These are phyloP conservation scores for Pseudocercospora macadamiae DNA, from an alignment of 2,329 filamentous ascomycete species.

Conservation along the genomic window DNA sequence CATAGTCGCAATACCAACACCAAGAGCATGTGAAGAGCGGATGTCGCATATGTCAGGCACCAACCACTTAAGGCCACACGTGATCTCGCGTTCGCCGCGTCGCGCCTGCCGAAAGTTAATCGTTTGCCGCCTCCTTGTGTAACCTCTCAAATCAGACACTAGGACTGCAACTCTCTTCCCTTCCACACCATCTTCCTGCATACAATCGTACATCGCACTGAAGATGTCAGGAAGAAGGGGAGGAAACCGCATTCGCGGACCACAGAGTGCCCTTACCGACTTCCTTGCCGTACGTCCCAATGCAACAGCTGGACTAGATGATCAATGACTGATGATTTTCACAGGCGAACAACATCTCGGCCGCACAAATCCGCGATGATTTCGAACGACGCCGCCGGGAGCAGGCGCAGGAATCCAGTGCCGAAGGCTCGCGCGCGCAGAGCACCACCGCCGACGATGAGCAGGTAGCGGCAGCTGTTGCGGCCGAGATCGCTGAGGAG, in stretches of 20 bases:
- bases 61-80: too few relatives aligned
- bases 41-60: too few relatives aligned
- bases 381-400: slow-evolving; percentile 58
- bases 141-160: too few relatives aligned
- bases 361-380: slow-evolving; percentile 63
- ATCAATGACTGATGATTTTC: not conserved
- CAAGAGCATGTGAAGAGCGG: too few relatives aligned
- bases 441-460: slow-evolving; percentile 37
- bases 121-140: too few relatives aligned
- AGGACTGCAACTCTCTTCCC: too few relatives aligned
- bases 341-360: slow-evolving; percentile 73
- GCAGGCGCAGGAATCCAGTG: slow-evolving; percentile 31
- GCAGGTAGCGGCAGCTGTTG: slow-evolving; percentile 39
- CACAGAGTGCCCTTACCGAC: slow-evolving; percentile 69
- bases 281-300: slow-evolving; percentile 61
- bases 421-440: slow-evolving; percentile 37
- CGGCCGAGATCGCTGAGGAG: slow-evolving; percentile 42
- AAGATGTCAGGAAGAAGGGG: slow-evolving; percentile 40
- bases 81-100: too few relatives aligned
- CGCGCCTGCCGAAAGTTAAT: too few relatives aligned
- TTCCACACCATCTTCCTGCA: too few relatives aligned
- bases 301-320: not conserved
- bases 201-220: too few relatives aligned
- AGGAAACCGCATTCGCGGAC: slow-evolving; percentile 57
- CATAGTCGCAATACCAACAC: too few relatives aligned